Evolutionary conservation across 2,329 filamentous ascomycete species (phyloP), one percentile per base, ranked within the genome.

Genomic region (Pseudopithomyces chartarum): DNA sequence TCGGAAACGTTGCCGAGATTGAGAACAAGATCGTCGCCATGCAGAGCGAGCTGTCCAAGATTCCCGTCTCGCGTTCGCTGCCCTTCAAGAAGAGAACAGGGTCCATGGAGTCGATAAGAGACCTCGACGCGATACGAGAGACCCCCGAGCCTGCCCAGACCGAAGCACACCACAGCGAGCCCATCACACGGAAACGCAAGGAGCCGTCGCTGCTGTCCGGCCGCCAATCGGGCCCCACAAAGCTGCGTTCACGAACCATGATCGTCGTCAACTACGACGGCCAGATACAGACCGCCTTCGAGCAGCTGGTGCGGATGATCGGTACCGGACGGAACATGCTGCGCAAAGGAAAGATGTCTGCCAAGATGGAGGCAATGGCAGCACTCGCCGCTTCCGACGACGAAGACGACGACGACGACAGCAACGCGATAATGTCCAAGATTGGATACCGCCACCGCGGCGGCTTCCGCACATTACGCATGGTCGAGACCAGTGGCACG

Each of bases 201-300:
- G 75, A 78, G 6, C 67, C 71, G 1, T 81, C 80, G 3, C 63
- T 76, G 20, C 62, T 68, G 6, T 80, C 79, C 3, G 76, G 70
- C 17, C 67, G 71, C 40, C 62, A 66, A 7, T 78, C 76, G 6
- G 76, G 74, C 3, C 77, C 80, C 1, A 74, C 80, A 11, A 85
- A 86, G 59, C 90, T 89, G 71, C 87, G 90, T 53, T 87, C 87
- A 3, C 85, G 89, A 62, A 88, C 84, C 55, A 90, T 91, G 82
- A 88, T 94, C 45, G 88, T 95, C 39, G 90, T 97, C n/a, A 93
- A 92, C 76, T 97, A 97, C 72, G 93, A 97, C 71, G 91, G 90
- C 64, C 88, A 91, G 59, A 88, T 96, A 3, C 92, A 97, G 71
- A 86, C 86, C 49, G 87, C 89, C 38, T 92, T 97, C 62, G 92